A percentile compares a stretch with the other conserved stretches of the same genome.
phyloP scores from a whole-genome alignment of 1,284 basidiomycete species.

The Fomitopsis pinicola region DNA sequence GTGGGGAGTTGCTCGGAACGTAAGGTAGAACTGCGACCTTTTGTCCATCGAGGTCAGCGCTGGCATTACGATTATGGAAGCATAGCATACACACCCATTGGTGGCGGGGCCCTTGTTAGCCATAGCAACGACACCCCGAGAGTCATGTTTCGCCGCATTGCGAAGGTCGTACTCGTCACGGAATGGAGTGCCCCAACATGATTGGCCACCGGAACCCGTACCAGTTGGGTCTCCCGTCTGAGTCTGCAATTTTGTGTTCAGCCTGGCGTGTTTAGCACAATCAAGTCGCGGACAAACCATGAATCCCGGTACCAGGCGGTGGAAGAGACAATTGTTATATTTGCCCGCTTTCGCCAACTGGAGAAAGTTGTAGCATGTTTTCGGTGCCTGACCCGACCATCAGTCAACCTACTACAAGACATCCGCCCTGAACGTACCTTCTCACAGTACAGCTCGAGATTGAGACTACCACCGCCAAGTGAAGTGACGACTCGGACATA shows the following conservation, averaged over 20 bases:
- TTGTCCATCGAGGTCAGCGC: neutral
- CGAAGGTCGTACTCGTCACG: conserved; percentile 88
- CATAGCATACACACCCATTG: conserved; percentile 54
- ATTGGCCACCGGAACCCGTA: conserved; percentile 89
- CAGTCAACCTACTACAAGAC: neutral
- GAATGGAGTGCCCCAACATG: conserved; percentile 95
- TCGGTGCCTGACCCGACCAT: conserved; percentile 65
- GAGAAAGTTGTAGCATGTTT: conserved; percentile 97
- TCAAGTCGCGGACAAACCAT: conserved; percentile 62
- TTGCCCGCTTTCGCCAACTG: conserved; percentile 87
- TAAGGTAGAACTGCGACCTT: conserved; percentile 88
- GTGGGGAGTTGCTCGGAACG: conserved; percentile 78
- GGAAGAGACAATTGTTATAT: conserved; percentile 88
- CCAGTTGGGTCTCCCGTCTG: conserved; percentile 98
- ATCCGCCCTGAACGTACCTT: conserved; percentile 43
- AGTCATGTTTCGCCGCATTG: conserved; percentile 81
- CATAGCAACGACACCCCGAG: conserved; percentile 82
- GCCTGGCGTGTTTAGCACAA: neutral
- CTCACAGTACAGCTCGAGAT: conserved; percentile 90
- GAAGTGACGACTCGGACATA: conserved; percentile 91
- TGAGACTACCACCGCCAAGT: conserved; percentile 80
- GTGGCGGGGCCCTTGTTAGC: conserved; percentile 87
- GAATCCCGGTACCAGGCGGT: conserved; percentile 93
- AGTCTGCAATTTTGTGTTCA: conserved; percentile 42
- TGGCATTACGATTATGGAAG: neutral